Conservation (phyloP, 345 rosid species). For the Zanthoxylum bungeanum region DNA sequence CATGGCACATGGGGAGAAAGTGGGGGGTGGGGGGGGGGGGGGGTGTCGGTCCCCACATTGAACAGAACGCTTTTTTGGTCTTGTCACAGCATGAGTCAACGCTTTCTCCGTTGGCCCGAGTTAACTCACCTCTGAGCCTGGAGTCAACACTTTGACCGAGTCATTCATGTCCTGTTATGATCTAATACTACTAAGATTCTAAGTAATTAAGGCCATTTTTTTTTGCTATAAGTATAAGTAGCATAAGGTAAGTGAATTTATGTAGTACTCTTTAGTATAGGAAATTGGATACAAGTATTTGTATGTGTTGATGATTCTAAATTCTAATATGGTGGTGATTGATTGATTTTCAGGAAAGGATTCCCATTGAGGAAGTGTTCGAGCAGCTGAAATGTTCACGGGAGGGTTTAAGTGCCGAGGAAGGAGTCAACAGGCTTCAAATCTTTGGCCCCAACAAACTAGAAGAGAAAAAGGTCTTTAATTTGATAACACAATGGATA, state of each 20-base stretch:
- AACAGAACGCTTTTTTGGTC: background rate
- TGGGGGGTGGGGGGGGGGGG: no score
- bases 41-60: background rate
- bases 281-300: background rate
- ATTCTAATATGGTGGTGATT: background rate
- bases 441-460: conserved; percentile 91
- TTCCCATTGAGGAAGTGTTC: conserved; percentile 88
- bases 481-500: background rate
- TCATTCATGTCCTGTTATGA: background rate
- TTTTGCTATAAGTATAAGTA: no score
- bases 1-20: background rate
- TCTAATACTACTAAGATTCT: no score
- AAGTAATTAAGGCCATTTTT: no score
- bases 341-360: conserved; percentile 50
- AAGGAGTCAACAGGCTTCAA: conserved; percentile 71
- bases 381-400: conserved; percentile 73
- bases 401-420: conserved; percentile 58
- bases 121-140: background rate
- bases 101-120: conserved; percentile 11
- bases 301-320: background rate
- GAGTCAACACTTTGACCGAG: conserved; percentile 13
- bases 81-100: conserved; percentile 16
- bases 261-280: background rate
- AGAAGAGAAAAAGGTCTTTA: conserved; percentile 80
- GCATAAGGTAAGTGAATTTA: background rate